These are phyloP conservation scores for Alternaria sp. DNA, from an alignment of 2,329 filamentous ascomycete genomes.

Conservation along the genomic window DNA sequence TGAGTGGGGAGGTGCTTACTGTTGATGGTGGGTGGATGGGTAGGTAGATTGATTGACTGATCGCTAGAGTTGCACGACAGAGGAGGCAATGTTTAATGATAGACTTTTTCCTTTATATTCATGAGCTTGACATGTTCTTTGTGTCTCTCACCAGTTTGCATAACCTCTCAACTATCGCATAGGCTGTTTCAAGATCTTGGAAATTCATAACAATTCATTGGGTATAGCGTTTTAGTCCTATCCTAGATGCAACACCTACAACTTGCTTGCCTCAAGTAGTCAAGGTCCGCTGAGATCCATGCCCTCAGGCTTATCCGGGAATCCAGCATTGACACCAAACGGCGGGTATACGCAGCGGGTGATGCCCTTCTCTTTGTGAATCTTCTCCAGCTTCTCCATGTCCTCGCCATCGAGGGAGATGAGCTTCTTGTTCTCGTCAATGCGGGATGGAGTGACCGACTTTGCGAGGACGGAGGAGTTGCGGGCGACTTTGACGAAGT, in stretches of 20 bases:
- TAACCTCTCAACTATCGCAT: neutral
- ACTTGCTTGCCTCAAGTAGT: constrained; percentile 17
- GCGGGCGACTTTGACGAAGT: constrained; percentile 64
- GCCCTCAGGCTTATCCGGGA: constrained; percentile 58
- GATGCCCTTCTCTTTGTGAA: constrained; percentile 58
- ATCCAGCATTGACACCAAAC: constrained; percentile 60
- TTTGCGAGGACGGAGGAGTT: constrained; percentile 78
- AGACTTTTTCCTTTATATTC: neutral
- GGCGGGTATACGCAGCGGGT: constrained; percentile 60
- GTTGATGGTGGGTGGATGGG: constrained; percentile 97
- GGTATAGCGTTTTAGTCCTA: constrained; percentile 21
- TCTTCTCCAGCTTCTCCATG: constrained; percentile 59
- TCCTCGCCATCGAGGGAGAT: constrained; percentile 72
- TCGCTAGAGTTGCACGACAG: neutral
- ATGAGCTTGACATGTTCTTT: neutral
- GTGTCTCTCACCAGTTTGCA: neutral
- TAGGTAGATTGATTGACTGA: constrained; percentile 59
- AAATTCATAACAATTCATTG: constrained; percentile 7
- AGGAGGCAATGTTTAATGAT: neutral
- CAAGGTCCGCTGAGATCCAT: constrained; percentile 47
- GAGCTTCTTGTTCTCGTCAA: constrained; percentile 74
- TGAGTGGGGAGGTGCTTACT: constrained; percentile 81
- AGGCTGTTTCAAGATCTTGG: neutral
- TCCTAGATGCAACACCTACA: constrained; percentile 13
- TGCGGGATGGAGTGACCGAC: constrained; percentile 73